Evolutionary conservation across 2,329 filamentous ascomycete species (phyloP).

Genomic region (Chrysosporium keratinophilum): DNA sequence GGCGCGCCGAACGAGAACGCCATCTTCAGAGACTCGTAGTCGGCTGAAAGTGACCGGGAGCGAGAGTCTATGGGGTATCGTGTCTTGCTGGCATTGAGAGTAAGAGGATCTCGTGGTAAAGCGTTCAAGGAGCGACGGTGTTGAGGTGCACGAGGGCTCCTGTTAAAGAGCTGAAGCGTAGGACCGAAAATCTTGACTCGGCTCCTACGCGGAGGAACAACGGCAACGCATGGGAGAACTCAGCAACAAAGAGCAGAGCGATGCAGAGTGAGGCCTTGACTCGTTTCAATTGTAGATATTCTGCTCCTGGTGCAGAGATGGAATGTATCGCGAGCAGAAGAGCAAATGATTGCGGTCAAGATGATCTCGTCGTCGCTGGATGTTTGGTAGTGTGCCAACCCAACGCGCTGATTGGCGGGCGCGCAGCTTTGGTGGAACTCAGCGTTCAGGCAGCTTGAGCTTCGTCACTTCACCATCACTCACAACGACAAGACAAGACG

Average conservation of each 20-base stretch:
- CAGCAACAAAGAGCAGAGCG: background rate
- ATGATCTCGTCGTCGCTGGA: background rate
- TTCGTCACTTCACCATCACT: constrained; percentile 31
- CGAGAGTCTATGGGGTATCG: constrained; percentile 28
- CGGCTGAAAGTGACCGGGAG: constrained; percentile 29
- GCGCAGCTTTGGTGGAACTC: background rate
- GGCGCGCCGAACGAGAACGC: constrained; percentile 51
- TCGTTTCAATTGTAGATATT: background rate
- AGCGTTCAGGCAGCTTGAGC: constrained; percentile 30
- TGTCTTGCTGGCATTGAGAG: constrained; percentile 31
- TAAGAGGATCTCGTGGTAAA: constrained; percentile 8
- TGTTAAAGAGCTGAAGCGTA: constrained; percentile 32
- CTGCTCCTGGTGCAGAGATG: background rate
- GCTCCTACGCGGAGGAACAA: constrained; percentile 15
- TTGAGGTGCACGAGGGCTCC: constrained; percentile 34
- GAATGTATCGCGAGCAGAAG: background rate
- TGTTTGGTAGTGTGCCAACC: background rate
- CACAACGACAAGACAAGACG: background rate
- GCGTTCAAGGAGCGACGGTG: constrained; percentile 36
- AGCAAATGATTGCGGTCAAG: background rate
- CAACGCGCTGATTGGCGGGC: constrained; percentile 11
- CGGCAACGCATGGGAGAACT: background rate
- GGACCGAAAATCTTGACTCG: constrained; percentile 38
- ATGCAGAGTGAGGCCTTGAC: background rate
- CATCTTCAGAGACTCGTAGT: constrained; percentile 40